Evolutionary conservation across 1,139 yeast genomes (phyloP).

Genomic region (Sugiyamaella novakii): DNA sequence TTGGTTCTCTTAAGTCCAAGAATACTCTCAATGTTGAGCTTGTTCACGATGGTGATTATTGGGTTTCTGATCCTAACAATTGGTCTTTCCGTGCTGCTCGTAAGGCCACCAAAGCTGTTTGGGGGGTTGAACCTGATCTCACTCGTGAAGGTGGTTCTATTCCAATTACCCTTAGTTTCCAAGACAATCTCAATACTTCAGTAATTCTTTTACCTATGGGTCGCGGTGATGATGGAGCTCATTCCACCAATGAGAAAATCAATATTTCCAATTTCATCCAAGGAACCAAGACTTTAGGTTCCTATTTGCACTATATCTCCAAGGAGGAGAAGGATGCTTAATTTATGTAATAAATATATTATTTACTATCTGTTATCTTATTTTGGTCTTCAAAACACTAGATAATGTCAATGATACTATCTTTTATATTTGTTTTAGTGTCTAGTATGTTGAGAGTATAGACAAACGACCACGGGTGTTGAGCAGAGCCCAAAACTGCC

Average conservation of each 20-base stretch:
- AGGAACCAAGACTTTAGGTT: slow-evolving; percentile 92
- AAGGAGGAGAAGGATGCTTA: slow-evolving; percentile 43
- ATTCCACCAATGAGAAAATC: slow-evolving; percentile 93
- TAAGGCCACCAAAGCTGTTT: slow-evolving; percentile 89
- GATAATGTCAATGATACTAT: background rate
- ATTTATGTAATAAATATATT: background rate
- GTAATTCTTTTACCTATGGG: slow-evolving; percentile 95
- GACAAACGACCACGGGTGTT: background rate
- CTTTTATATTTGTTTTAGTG: background rate
- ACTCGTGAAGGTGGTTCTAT: slow-evolving; percentile 99
- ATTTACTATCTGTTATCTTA: too few relatives aligned
- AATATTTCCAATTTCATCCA: slow-evolving; percentile 85
- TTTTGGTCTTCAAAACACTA: background rate
- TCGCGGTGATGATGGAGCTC: slow-evolving; percentile 99
- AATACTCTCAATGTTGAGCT: slow-evolving; percentile 72
- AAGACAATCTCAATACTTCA: slow-evolving; percentile 78
- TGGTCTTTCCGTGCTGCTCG: slow-evolving; percentile 93
- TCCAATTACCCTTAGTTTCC: slow-evolving; percentile 92
- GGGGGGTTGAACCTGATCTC: slow-evolving; percentile 93
- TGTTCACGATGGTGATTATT: slow-evolving; percentile 92
- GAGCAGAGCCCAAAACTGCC: slow-evolving; percentile 9
- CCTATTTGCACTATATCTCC: slow-evolving; percentile 87
- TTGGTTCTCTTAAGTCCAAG: slow-evolving; percentile 70
- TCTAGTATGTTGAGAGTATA: background rate
- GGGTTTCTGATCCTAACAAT: slow-evolving; percentile 94